Conservation (phyloP, 2,329 filamentous ascomycete genomes). For the Dendrostoma leiphaemia region DNA sequence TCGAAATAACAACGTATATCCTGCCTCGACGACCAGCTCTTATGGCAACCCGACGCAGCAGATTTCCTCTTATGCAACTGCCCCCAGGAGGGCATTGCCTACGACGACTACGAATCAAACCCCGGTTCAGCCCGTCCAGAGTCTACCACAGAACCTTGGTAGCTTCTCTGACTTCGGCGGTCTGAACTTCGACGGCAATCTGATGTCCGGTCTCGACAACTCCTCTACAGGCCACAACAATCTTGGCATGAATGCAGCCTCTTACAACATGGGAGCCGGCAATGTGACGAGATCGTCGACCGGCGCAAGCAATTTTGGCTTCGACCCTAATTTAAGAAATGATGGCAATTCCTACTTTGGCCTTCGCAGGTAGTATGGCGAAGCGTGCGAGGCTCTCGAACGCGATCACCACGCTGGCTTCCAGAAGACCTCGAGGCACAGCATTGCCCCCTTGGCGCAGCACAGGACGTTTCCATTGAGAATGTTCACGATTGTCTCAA, state of each 20-base stretch:
- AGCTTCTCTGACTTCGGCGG: slow-evolving; percentile 24
- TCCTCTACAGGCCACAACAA: slow-evolving; percentile 21
- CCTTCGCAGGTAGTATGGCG: slow-evolving; percentile 23
- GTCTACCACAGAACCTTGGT: slow-evolving; percentile 20
- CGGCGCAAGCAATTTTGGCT: slow-evolving; percentile 24
- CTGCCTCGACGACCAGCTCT: slow-evolving; percentile 2
- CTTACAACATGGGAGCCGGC: slow-evolving; percentile 26
- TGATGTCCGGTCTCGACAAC: slow-evolving; percentile 26
- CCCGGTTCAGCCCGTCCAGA: slow-evolving; percentile 17
- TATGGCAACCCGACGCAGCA: slow-evolving; percentile 16
- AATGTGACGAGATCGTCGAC: slow-evolving; percentile 25
- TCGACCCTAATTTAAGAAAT: slow-evolving; percentile 24
- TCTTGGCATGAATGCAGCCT: slow-evolving; percentile 23
- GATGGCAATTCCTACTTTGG: slow-evolving; percentile 21
- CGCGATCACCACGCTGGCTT: no score
- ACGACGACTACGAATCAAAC: slow-evolving; percentile 13
- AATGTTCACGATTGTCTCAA: not conserved
- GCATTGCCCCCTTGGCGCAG: no score
- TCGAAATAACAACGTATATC: slow-evolving; percentile 11
- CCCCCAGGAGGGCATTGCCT: slow-evolving; percentile 11
- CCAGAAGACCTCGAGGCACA: no score
- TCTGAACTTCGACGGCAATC: slow-evolving; percentile 24
- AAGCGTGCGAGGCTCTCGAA: no score
- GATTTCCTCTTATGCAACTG: slow-evolving; percentile 11
- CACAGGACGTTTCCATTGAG: not conserved